phyloP scores from a whole-genome alignment of 2,329 filamentous ascomycete species.

The Metarhizium humberi region DNA sequence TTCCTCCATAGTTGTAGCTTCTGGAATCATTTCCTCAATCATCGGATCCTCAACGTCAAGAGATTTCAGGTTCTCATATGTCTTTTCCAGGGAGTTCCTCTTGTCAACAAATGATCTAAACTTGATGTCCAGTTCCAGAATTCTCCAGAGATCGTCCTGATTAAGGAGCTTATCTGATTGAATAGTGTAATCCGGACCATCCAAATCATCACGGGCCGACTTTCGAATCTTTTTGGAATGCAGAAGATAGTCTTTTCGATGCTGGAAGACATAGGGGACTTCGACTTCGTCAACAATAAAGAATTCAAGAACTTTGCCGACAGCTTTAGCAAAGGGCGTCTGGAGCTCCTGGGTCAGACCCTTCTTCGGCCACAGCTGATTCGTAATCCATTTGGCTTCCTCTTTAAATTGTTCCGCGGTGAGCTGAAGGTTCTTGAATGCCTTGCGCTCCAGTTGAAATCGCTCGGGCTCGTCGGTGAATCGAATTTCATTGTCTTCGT shows the following conservation, averaged over 20 bases:
- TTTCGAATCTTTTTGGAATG: conserved; percentile 66
- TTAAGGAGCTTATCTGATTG: conserved; percentile 80
- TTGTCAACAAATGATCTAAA: conserved; percentile 91
- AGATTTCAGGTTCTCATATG: conserved; percentile 62
- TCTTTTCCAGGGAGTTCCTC: conserved; percentile 73
- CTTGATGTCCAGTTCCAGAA: conserved; percentile 90
- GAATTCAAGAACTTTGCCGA: conserved; percentile 89
- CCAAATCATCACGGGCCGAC: conserved; percentile 54
- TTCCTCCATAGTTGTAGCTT: conserved; percentile 83
- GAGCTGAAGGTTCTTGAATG: conserved; percentile 75
- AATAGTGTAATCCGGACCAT: conserved; percentile 64
- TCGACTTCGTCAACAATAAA: conserved; percentile 92
- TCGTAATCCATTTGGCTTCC: conserved; percentile 86
- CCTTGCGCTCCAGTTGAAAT: conserved; percentile 83
- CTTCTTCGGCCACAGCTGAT: conserved; percentile 84
- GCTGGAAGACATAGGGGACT: conserved; percentile 95
- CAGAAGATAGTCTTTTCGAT: conserved; percentile 95
- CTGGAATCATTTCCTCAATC: conserved; percentile 72
- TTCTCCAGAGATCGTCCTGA: conserved; percentile 90
- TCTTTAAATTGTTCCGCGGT: conserved; percentile 80
- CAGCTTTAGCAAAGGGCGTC: conserved; percentile 75
- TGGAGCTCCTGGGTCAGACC: conserved; percentile 62
- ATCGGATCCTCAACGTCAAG: conserved; percentile 60
- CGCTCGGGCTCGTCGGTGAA: conserved; percentile 85
- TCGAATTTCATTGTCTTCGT: conserved; percentile 88